phyloP scores from a whole-genome alignment of 176 grass and related monocot genomes.

The Dendrocalamus sinicus region DNA sequence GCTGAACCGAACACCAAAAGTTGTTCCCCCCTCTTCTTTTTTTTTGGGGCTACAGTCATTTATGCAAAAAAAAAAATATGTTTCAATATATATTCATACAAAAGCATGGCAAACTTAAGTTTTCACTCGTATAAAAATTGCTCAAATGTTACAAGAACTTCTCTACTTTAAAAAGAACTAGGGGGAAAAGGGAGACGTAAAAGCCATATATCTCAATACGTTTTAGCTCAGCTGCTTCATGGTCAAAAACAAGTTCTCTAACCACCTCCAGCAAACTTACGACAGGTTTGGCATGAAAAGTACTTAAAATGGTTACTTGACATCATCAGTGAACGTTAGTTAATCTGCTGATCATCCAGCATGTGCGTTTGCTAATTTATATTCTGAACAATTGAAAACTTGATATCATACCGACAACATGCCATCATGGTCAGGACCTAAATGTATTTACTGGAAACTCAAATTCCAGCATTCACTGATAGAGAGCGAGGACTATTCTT shows the following conservation, averaged over 20 bases:
- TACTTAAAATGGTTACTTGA: not conserved
- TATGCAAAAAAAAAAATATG: too few species aligned
- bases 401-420: not conserved
- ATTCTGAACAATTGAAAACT: not conserved
- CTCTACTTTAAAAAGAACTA: not conserved
- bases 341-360: not conserved
- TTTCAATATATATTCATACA: too few species aligned
- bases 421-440: constrained; percentile 8
- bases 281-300: not conserved
- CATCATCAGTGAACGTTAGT: not conserved
- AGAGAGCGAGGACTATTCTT: not conserved
- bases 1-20: too few species aligned
- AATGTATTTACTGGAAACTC: not conserved
- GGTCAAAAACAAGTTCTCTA: not conserved
- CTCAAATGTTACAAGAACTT: not conserved
- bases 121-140: not conserved
- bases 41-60: too few species aligned
- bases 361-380: not conserved
- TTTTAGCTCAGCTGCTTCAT: not conserved
- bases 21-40: too few species aligned
- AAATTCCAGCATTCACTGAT: not conserved
- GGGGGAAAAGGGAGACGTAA: not conserved
- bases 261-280: not conserved
- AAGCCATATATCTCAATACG: too few species aligned
- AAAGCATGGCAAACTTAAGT: too few species aligned